These are phyloP conservation scores for Penicillium nucicola DNA, from an alignment of 495 filamentous ascomycete genomes.

Conservation along the genomic window DNA sequence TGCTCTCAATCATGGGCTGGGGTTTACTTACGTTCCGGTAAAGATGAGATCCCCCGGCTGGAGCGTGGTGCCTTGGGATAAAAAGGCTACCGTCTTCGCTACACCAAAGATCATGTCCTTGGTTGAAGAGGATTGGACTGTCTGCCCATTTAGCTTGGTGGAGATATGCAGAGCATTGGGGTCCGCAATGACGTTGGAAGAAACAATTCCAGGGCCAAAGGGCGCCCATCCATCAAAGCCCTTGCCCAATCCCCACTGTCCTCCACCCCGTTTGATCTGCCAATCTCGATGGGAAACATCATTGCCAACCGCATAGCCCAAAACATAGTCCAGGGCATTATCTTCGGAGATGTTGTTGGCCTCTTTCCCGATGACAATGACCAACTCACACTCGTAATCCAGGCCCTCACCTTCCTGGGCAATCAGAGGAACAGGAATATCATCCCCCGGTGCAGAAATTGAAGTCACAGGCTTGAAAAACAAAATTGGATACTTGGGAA, in stretches of 20 bases:
- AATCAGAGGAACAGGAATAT: constrained; percentile 59
- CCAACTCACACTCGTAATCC: constrained; percentile 85
- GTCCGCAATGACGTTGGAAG: constrained; percentile 60
- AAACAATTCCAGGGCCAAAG: constrained; percentile 77
- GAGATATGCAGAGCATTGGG: constrained; percentile 65
- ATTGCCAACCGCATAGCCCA: constrained; percentile 80
- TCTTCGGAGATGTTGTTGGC: constrained; percentile 64
- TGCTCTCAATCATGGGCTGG: not conserved
- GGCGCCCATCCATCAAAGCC: constrained; percentile 91
- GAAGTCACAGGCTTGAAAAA: constrained; percentile 83
- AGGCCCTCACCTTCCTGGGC: constrained; percentile 61
- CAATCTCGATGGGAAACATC: constrained; percentile 83
- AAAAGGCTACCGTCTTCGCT: constrained; percentile 66
- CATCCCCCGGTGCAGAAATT: constrained; percentile 65
- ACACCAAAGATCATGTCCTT: constrained; percentile 82
- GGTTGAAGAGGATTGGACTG: constrained; percentile 71
- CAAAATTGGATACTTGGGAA: constrained; percentile 73
- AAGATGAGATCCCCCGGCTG: constrained; percentile 80
- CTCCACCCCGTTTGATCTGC: constrained; percentile 75
- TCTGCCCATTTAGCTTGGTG: constrained; percentile 69
- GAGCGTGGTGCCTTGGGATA: constrained; percentile 75
- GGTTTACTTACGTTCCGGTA: constrained; percentile 69
- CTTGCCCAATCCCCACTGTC: constrained; percentile 81
- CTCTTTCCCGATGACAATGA: constrained; percentile 71
- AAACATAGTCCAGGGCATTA: constrained; percentile 67